phyloP scores from a whole-genome alignment of 2,329 filamentous ascomycete species.

The Calonectria crousiana region DNA sequence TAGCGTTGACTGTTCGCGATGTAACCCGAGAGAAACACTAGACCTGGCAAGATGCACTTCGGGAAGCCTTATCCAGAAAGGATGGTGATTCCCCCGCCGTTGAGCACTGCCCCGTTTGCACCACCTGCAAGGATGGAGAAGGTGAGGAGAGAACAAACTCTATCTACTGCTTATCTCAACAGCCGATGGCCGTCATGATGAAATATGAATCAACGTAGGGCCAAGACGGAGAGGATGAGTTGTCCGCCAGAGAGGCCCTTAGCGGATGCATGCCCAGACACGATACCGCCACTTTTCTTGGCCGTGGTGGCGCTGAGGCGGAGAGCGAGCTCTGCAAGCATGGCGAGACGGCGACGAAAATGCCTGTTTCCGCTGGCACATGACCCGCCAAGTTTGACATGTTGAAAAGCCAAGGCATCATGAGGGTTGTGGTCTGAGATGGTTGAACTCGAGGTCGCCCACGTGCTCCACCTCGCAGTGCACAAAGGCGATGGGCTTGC shows the following conservation, averaged over 20 bases:
- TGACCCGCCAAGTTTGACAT: neutral
- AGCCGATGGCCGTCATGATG: neutral
- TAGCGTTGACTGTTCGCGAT: neutral
- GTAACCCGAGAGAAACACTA: neutral
- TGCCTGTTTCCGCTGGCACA: neutral
- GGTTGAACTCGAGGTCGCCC: neutral
- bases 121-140: neutral
- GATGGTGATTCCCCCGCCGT: neutral
- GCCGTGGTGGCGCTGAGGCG: neutral
- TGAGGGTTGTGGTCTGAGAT: neutral
- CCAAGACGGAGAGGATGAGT: neutral
- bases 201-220: neutral
- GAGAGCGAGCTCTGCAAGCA: neutral
- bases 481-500: neutral
- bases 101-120: neutral
- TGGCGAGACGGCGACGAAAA: neutral
- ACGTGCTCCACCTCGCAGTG: neutral
- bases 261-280: neutral
- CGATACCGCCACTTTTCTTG: neutral
- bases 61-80: slow-evolving; percentile 4
- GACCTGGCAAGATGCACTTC: neutral
- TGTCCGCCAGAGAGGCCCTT: neutral
- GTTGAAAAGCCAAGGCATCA: neutral
- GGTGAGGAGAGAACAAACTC: neutral
- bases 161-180: neutral